Evolutionary conservation across 345 rosid genomes (phyloP), one percentile per base, ranked within the genome.

Genomic region (Hibiscus mutabilis): DNA sequence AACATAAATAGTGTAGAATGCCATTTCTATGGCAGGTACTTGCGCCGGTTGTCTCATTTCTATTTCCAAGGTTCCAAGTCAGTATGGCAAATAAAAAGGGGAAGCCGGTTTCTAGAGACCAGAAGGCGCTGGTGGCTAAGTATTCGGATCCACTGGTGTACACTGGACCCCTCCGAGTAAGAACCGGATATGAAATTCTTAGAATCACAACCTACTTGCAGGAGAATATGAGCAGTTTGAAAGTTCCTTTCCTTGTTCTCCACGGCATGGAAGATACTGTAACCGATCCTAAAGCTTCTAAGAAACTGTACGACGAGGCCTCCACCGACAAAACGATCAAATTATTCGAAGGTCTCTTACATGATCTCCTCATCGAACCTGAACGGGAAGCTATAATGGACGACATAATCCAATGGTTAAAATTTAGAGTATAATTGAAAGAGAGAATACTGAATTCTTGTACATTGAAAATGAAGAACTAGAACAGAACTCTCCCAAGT

Each of bases 161-260:
- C 73, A 95, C 98, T 0, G 98, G 98, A 66, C 85, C 89, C 64
- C 86, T 95, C 73, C 73, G 98, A 27, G 91, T 89, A 15, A 84
- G 87, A 66, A 95, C 99, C 4, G 99, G 97, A 4, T 89, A 92
- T n/a, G 99, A 92, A 82, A 92, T 95, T 67, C 85, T 95, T 33
- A 82, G 94, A 51, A 84, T 92, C 55, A 72, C 94, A 16, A 57
- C 91, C 21, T 83, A 80, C 78, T 82, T 95, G 86, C 86, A 82
- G 83, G 92, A 81, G 46, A 89, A 90, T 64, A 75, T 88, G n/a
- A 73, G 76, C 57, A 88, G 79, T 69, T 74, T 95, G 75, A 84
- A 78, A 6, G 84, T 90, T 13, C 94, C 97, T 2, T 92, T 92
- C 78, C 79, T 95, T 31, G 88, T 95, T 9, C 92, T 95, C 76